A percentile compares a stretch with the other conserved stretches of the same genome.
Conservation (phyloP, 352 stramenopile genomes). For the Phytophthora agathidicida region DNA sequence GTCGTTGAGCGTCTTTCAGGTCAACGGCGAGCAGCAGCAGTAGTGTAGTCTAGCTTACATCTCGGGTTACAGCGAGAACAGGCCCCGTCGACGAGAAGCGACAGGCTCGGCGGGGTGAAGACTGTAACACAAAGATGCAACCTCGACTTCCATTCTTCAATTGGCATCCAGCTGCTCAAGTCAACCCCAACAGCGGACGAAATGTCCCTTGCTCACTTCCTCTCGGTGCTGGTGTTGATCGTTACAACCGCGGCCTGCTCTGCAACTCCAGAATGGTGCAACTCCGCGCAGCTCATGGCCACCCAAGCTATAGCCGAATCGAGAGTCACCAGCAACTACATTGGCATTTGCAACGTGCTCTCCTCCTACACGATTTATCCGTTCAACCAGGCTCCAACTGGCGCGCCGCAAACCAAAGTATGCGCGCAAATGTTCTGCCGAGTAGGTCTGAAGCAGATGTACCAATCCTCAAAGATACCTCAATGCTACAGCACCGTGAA, state of each 20-base stretch:
- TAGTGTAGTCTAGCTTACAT: too few species aligned
- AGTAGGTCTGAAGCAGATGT: background rate
- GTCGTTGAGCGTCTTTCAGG: too few species aligned
- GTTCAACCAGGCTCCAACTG: background rate
- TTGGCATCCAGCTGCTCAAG: background rate
- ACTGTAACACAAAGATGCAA: too few species aligned
- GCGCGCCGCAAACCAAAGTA: background rate
- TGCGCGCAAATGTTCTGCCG: conserved; percentile 4
- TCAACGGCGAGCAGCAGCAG: too few species aligned
- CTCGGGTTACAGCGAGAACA: too few species aligned
- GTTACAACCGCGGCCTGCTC: background rate
- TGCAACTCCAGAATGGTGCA: background rate
- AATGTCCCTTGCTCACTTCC: background rate
- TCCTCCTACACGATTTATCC: conserved; percentile 8
- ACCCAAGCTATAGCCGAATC: background rate
- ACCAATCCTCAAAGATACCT: background rate
- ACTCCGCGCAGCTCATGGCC: background rate
- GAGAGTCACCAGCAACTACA: background rate
- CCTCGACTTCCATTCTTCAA: conserved; percentile 11
- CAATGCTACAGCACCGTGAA: conserved; percentile 4
- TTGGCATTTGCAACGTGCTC: conserved; percentile 5
- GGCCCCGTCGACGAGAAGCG: too few species aligned
- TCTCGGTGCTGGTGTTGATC: background rate
- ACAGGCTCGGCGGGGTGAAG: too few species aligned
- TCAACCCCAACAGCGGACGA: background rate